phyloP scores from a whole-genome alignment of 495 filamentous ascomycete species.

The Podospora sp. region DNA sequence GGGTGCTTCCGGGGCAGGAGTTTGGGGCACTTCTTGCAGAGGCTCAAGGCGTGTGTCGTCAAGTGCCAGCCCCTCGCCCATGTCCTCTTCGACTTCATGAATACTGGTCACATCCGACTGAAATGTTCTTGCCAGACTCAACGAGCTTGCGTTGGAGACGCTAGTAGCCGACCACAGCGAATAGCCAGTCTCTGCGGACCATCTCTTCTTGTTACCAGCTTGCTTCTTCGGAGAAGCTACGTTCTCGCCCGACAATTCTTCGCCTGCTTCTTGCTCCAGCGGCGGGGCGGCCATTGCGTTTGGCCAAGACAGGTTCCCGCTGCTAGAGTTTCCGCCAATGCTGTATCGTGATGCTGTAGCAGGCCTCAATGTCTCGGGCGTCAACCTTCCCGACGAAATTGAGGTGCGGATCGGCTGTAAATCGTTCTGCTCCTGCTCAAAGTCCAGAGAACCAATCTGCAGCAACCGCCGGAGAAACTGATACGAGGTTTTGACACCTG shows the following conservation, averaged over 20 bases:
- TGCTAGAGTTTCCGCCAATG: conserved; percentile 4
- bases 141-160: conserved; percentile 30
- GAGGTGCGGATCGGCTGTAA: conserved; percentile 13
- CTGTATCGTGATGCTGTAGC: neutral
- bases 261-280: neutral
- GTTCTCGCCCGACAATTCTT: neutral
- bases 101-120: conserved; percentile 32
- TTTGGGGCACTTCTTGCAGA: neutral
- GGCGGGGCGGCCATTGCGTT: neutral
- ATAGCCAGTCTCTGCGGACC: conserved; percentile 27
- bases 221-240: conserved; percentile 3
- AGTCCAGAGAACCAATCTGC: conserved; percentile 39
- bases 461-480: conserved; percentile 34
- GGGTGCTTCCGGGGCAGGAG: neutral
- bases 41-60: conserved; percentile 11
- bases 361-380: conserved; percentile 7
- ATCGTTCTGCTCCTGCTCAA: conserved; percentile 22
- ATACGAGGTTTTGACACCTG: conserved; percentile 32
- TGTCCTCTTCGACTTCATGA: conserved; percentile 22
- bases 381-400: conserved; percentile 2
- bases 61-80: neutral
- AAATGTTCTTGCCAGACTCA: conserved; percentile 32
- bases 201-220: conserved; percentile 11
- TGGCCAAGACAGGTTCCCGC: neutral
- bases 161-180: conserved; percentile 26